Conservation (phyloP, 371 early-diverging fungal genomes). For the Lichtheimia ramosa region DNA sequence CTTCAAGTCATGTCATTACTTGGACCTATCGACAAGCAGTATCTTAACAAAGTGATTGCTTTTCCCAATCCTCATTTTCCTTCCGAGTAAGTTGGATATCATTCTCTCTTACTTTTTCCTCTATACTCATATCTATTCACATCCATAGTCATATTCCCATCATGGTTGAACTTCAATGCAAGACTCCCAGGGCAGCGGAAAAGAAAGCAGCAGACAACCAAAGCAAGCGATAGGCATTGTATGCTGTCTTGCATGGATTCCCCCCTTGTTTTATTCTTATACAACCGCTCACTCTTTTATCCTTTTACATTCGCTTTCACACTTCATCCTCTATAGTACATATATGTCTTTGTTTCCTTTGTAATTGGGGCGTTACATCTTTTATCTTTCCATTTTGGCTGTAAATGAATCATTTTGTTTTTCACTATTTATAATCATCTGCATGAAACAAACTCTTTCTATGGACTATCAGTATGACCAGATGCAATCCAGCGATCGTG, state of each 20-base stretch:
- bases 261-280: not conserved
- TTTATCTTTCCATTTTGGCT: not conserved
- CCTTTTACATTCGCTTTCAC: not conserved
- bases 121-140: not conserved
- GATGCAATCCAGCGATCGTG: conserved; percentile 65
- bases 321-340: conserved; percentile 3
- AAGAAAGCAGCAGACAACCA: conserved; percentile 6
- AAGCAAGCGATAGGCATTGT: not conserved
- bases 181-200: conserved; percentile 4
- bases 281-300: not conserved
- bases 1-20: conserved; percentile 81
- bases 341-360: conserved; percentile 5
- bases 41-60: conserved; percentile 80
- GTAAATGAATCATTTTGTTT: conserved; percentile 3
- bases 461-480: conserved; percentile 23
- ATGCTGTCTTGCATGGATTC: not conserved
- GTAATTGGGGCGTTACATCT: conserved; percentile 4
- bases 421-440: not conserved
- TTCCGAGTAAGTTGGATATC: conserved; percentile 71
- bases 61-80: conserved; percentile 96
- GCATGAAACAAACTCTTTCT: not conserved
- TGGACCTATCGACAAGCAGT: conserved; percentile 84
- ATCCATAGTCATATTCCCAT: conserved; percentile 7
- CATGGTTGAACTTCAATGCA: conserved; percentile 5
- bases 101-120: too few relatives aligned